Evolutionary conservation across 345 rosid species (phyloP).

Genomic region (Luvunga scandens): DNA sequence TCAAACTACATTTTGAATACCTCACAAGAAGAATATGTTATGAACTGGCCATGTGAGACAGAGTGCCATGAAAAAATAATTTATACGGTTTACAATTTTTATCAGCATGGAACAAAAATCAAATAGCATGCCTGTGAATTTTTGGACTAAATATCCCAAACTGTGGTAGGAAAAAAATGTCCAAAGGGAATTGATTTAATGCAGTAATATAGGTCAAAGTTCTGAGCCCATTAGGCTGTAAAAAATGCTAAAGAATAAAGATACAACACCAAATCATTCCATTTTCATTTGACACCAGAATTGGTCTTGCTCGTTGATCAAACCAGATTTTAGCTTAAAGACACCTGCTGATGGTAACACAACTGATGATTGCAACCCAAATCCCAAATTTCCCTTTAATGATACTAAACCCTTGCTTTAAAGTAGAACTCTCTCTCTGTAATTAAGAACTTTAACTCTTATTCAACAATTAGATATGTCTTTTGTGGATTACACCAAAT

Average conservation of each 20-base stretch:
- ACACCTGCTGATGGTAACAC: conserved; percentile 17
- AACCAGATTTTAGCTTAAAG: conserved; percentile 9
- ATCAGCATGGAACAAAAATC: not conserved
- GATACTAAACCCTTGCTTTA: conserved; percentile 28
- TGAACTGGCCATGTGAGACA: not conserved
- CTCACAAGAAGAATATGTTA: not conserved
- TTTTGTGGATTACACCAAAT: conserved; percentile 37
- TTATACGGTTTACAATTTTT: not conserved
- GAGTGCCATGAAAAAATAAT: not conserved
- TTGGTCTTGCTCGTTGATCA: conserved; percentile 6
- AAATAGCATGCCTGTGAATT: not conserved
- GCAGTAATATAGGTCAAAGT: too few relatives aligned
- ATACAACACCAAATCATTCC: conserved; percentile 2
- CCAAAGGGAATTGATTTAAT: not conserved
- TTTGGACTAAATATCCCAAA: not conserved
- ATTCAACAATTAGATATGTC: conserved; percentile 18
- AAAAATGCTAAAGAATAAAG: too few relatives aligned
- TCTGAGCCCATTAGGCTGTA: too few relatives aligned
- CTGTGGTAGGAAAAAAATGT: too few relatives aligned
- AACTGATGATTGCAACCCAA: conserved; percentile 27
- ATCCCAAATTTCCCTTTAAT: conserved; percentile 17
- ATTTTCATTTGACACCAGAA: conserved; percentile 12
- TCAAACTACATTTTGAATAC: too few relatives aligned
- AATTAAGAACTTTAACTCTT: not conserved
- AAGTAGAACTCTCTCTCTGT: conserved; percentile 23